Percentiles rank a stretch among this genome's conserved stretches.
phyloP scores from a whole-genome alignment of 257 asterid species.

The Paraleonurus japonicus region DNA sequence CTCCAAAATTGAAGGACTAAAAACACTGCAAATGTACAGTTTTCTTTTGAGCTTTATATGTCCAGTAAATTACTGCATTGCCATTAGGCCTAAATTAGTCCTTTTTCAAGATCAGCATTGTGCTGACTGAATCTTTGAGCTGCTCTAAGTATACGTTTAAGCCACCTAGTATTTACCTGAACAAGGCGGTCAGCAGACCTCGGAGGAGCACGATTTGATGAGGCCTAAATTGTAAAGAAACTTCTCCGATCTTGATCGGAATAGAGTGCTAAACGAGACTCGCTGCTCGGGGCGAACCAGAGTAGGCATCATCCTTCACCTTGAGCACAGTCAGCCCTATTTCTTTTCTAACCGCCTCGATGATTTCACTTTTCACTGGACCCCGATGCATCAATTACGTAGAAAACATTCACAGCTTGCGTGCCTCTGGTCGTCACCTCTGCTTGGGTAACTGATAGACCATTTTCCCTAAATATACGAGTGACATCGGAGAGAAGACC shows the following conservation, averaged over 20 bases:
- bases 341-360: constrained; percentile 53
- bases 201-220: constrained; percentile 53
- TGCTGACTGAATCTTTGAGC: too few relatives aligned
- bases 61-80: constrained; percentile 9
- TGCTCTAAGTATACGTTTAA: constrained; percentile 22
- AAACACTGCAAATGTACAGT: constrained; percentile 8
- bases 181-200: not conserved
- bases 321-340: constrained; percentile 52
- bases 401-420: constrained; percentile 53
- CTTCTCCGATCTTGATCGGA: constrained; percentile 70
- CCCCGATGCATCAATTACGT: constrained; percentile 66
- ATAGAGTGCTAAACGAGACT: constrained; percentile 63
- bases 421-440: constrained; percentile 64
- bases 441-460: constrained; percentile 56
- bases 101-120: not conserved
- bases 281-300: constrained; percentile 40
- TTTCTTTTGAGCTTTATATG: constrained; percentile 14
- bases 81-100: constrained; percentile 18
- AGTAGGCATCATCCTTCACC: constrained; percentile 46
- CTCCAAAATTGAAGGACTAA: constrained; percentile 16
- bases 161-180: constrained; percentile 21
- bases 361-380: constrained; percentile 44
- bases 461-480: constrained; percentile 64
- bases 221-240: constrained; percentile 69
- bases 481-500: constrained; percentile 66